Base-by-base conservation (phyloP, 805 yeast species). In the Saccharomycopsis sp. region DNA sequence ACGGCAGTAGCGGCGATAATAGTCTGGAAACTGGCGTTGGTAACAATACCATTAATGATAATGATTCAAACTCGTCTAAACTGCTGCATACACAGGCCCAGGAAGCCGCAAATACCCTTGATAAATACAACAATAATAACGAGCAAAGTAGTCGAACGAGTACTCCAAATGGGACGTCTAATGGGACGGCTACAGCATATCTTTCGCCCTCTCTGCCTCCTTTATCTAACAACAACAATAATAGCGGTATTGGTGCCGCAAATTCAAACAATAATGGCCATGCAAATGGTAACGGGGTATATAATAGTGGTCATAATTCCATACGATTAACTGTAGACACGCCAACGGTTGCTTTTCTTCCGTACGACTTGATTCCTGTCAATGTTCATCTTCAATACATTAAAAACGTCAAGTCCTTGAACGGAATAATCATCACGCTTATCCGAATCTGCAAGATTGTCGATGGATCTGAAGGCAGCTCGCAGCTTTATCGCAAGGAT, bases 361-460 rank as follows among this genome's bases (percentile, higher is more conserved):
- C 91, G 35, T 97, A 97, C 23, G 97, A 91, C 67, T 68, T 78
- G 1, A 81, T 92, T 0, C 94, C 96, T 0, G 79, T 92, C 12
- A 84, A 82, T 64, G 73, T 92, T 34, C 71, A 76, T 25, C 75
- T 91, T 49, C 76, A 81, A 53, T 97, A 91, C 69, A 80, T 86
- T 63, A 86, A 87, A 69, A 80, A 82, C 59, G 77, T 89, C 34
- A 83, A 84, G 65, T 86, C 85, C 63, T 71, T 86, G 14, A 81
- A 82, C 50, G 96, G 96, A 0, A 76, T 90, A 2, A 87, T 90
- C 3, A 79, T 87, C 12, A 90, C 97, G 0, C 73, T 91, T 54
- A 88, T 89, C 7, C 75, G 97, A 58, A 84, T 92, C 3, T 88
- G 96, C 63, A 76, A 94, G 14, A 80, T 85, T 41, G 83, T 79